These are phyloP conservation scores for Penicillium argentinense DNA, from an alignment of 495 filamentous ascomycete species.

Conservation along the genomic window DNA sequence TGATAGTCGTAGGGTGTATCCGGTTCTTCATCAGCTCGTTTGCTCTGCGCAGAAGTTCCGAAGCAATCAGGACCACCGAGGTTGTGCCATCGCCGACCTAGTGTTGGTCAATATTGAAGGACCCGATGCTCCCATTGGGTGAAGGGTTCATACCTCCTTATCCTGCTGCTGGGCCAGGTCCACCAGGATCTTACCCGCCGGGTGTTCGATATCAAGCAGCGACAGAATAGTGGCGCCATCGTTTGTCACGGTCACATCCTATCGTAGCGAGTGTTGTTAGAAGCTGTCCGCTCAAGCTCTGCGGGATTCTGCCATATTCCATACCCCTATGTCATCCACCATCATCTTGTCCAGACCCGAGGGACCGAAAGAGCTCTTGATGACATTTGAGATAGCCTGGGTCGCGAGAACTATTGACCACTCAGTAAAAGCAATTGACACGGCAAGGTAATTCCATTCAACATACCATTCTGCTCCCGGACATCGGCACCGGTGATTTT, in stretches of 20 bases:
- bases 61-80: conserved; percentile 94
- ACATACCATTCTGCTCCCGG: conserved; percentile 88
- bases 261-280: conserved; percentile 20
- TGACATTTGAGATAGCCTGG: conserved; percentile 95
- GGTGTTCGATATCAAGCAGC: conserved; percentile 94
- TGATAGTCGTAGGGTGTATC: conserved; percentile 99
- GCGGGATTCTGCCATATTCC: conserved; percentile 35
- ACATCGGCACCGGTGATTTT: conserved; percentile 96
- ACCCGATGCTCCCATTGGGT: not conserved
- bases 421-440: conserved; percentile 10
- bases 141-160: conserved; percentile 66
- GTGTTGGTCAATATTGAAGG: conserved; percentile 18
- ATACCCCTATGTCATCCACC: conserved; percentile 98
- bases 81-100: conserved; percentile 96
- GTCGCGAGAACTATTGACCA: conserved; percentile 75
- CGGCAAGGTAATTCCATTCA: not conserved
- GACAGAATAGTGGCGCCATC: conserved; percentile 96
- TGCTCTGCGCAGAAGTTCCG: conserved; percentile 88
- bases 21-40: conserved; percentile 99
- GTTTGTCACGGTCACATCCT: conserved; percentile 99
- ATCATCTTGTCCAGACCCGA: conserved; percentile 99
- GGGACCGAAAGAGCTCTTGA: conserved; percentile 97
- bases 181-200: conserved; percentile 96
- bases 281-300: conserved; percentile 19
- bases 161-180: conserved; percentile 98